These are phyloP conservation scores for Yarrowia sp. DNA, from an alignment of 805 yeast genomes.

Conservation along the genomic window DNA sequence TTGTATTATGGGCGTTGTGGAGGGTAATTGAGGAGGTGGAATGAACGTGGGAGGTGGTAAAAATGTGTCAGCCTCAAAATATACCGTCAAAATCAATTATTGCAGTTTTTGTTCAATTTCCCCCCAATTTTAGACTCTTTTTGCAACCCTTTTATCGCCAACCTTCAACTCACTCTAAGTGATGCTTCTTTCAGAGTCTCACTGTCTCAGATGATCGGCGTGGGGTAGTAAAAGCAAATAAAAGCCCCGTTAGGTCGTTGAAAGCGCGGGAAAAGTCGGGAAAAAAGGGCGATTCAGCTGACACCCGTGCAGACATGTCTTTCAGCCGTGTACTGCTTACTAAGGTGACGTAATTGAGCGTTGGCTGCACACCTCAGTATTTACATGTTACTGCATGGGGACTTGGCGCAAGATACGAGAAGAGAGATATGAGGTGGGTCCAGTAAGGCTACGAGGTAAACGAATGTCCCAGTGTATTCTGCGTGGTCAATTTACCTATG, in stretches of 20 bases:
- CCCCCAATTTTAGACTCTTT: too few relatives aligned
- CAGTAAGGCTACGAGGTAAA: too few relatives aligned
- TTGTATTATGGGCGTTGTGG: slow-evolving; percentile 7
- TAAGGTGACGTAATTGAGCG: neutral
- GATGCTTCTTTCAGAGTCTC: neutral
- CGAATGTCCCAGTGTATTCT: too few relatives aligned
- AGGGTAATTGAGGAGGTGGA: neutral
- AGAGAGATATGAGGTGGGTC: too few relatives aligned
- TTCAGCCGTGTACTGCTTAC: neutral
- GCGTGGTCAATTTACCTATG: too few relatives aligned
- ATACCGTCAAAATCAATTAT: neutral
- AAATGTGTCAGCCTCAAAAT: too few relatives aligned
- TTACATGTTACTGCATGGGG: slow-evolving; percentile 7
- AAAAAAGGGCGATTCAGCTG: neutral
- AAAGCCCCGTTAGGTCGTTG: too few relatives aligned
- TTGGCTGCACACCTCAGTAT: neutral
- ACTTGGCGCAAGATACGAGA: too few relatives aligned
- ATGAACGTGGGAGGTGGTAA: too few relatives aligned
- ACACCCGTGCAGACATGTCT: neutral
- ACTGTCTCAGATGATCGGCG: slow-evolving; percentile 14
- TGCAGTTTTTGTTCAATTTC: neutral
- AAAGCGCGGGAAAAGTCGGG: neutral
- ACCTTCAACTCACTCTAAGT: too few relatives aligned
- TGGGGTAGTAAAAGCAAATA: slow-evolving; percentile 17
- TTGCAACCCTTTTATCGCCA: too few relatives aligned